phyloP scores from a whole-genome alignment of 2,329 filamentous ascomycete genomes.

The Pseudogymnoascus sp. region DNA sequence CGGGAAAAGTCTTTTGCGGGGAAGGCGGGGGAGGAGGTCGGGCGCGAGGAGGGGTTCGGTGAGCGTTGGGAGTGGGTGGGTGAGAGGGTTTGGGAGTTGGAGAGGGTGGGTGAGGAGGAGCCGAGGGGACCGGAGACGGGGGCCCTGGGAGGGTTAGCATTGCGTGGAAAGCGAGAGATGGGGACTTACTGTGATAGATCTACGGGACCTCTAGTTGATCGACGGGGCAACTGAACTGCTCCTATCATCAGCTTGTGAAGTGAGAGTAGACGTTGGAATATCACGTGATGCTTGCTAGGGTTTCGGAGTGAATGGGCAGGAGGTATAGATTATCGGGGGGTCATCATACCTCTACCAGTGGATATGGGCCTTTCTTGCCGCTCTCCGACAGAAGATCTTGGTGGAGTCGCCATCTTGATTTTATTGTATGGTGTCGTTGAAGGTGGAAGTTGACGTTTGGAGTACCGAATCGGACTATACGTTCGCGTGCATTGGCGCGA shows the following conservation, averaged over 20 bases:
- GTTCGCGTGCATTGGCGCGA: slow-evolving; percentile 5
- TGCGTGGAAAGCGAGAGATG: neutral
- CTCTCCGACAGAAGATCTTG: neutral
- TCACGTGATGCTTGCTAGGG: neutral
- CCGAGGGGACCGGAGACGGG: slow-evolving; percentile 19
- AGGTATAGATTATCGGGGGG: neutral
- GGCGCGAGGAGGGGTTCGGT: slow-evolving; percentile 21
- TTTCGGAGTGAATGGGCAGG: neutral
- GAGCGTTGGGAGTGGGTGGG: slow-evolving; percentile 23
- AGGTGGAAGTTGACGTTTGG: neutral
- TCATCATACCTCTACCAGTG: slow-evolving; percentile 3
- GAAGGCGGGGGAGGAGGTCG: slow-evolving; percentile 29
- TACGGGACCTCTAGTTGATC: slow-evolving; percentile 71
- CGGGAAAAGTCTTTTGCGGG: slow-evolving; percentile 69
- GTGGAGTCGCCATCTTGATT: neutral
- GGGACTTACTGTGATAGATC: slow-evolving; percentile 65
- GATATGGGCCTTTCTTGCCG: neutral
- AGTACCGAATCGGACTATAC: neutral
- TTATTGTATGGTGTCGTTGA: neutral
- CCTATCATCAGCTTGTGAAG: slow-evolving; percentile 1
- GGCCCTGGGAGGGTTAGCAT: slow-evolving; percentile 12
- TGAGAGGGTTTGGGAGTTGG: slow-evolving; percentile 16
- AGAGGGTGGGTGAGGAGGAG: slow-evolving; percentile 20
- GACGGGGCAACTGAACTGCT: slow-evolving; percentile 39
- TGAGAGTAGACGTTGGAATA: neutral